These are phyloP conservation scores for Debaryomyces castellii DNA, from an alignment of 805 yeast genomes.

Conservation along the genomic window DNA sequence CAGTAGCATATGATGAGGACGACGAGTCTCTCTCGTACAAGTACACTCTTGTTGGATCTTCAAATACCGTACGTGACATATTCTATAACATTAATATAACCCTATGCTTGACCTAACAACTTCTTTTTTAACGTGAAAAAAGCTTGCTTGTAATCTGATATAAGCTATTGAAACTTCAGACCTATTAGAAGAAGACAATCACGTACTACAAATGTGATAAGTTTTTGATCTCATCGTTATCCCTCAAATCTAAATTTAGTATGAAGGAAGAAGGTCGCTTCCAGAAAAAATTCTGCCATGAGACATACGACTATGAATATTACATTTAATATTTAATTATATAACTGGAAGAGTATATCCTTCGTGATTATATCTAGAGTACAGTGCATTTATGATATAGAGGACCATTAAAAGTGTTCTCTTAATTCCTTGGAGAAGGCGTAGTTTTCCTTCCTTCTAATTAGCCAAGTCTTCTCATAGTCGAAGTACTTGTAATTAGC, in stretches of 20 bases:
- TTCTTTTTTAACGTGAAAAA: too few species aligned
- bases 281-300: neutral
- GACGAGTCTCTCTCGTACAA: slow-evolving; percentile 7
- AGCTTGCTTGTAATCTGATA: too few species aligned
- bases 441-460: slow-evolving; percentile 43
- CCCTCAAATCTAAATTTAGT: neutral
- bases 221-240: neutral
- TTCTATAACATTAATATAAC: neutral
- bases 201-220: neutral
- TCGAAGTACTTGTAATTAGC: slow-evolving; percentile 78
- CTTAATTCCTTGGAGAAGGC: slow-evolving; percentile 29
- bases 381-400: neutral
- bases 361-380: neutral
- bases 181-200: too few species aligned
- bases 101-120: neutral
- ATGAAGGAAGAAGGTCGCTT: neutral
- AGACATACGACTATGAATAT: neutral
- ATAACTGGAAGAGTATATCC: neutral
- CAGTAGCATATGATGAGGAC: slow-evolving; percentile 13
- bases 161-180: too few species aligned
- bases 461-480: slow-evolving; percentile 60
- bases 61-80: neutral
- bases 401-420: slow-evolving; percentile 20
- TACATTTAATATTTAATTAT: neutral
- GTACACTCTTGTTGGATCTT: slow-evolving; percentile 2